Base-by-base conservation (phyloP, 2,329 filamentous ascomycete genomes). In the Neoscytalidium dimidiatum region DNA sequence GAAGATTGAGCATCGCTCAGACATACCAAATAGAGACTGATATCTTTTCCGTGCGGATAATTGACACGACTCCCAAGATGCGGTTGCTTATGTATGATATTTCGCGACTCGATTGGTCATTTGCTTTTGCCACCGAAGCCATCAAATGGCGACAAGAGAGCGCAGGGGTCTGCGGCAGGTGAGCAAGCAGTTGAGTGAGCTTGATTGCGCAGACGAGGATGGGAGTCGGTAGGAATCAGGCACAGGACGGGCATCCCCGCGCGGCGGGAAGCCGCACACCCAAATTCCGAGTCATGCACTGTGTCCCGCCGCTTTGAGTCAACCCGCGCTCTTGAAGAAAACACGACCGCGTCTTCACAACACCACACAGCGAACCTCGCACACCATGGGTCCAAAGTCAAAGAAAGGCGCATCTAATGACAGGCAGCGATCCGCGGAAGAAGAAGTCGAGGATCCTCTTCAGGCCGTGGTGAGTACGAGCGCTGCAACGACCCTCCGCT, bases 371-470 rank as follows among this genome's bases (percentile, higher is more conserved):
- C 53, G 26, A 23, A 44, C 56, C 38, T 17, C 56, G 33, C 62
- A 28, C 23, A 66, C 62, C 31, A 84, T 84, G 82, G 75, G 81
- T 38, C 81, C 82, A 2, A 84, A 84, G 70, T 74, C 74, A 52
- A 80, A 80, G 66, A 83, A 81, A 69, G 76, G 73, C 60, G 67
- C 69, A 17, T 70, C 67, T 43, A 71, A 68, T 23, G 74, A 79
- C 63, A 77, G 53, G 61, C 60, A 64, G 51, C 73, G 80, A 62
- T 72, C 73, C 44, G 64, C 58, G 61, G 83, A 88, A 44, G 86
- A 88, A 67, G 83, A 86, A 73, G 82, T 84, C 66, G 86, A 88
- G 69, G 85, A 89, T 68, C 83, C 85, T 17, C 79, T 90, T 33
- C 86, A 88, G 79, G 87, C 87, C 52, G 86, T 89, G 66, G 84